Evolutionary conservation across 768 basidiomycete genomes (phyloP).

Genomic region (Pisolithus tinctorius): DNA sequence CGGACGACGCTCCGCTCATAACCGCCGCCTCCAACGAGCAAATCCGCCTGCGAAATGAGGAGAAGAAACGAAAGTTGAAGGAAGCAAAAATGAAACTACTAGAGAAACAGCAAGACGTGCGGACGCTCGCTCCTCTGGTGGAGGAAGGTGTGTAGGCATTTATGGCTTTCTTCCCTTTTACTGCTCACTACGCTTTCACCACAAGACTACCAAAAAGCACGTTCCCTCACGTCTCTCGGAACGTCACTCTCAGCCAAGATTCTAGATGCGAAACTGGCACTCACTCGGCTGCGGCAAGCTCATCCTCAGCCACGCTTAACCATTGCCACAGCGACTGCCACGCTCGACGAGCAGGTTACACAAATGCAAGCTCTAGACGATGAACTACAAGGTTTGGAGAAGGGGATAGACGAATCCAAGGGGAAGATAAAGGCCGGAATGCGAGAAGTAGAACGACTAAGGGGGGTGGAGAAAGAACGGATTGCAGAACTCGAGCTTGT

Average conservation of each 20-base stretch:
- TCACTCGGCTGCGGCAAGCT: constrained; percentile 74
- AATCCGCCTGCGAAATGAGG: constrained; percentile 50
- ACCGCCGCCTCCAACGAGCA: constrained; percentile 75
- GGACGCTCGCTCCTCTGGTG: constrained; percentile 57
- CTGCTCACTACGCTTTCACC: not conserved
- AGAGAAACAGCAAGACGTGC: constrained; percentile 57
- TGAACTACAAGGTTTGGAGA: constrained; percentile 48
- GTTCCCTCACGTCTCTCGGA: constrained; percentile 46
- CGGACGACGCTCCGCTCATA: constrained; percentile 77
- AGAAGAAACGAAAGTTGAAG: constrained; percentile 67
- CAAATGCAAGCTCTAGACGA: constrained; percentile 77
- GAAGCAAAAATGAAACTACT: constrained; percentile 55
- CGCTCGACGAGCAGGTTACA: constrained; percentile 67
- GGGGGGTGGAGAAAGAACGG: constrained; percentile 65
- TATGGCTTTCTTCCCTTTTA: not conserved
- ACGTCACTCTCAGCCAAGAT: constrained; percentile 65
- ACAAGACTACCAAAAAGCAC: constrained; percentile 56
- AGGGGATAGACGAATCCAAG: constrained; percentile 46
- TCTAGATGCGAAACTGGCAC: constrained; percentile 72
- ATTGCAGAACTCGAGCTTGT: constrained; percentile 45
- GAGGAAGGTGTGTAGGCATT: constrained; percentile 48
- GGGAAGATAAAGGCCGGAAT: constrained; percentile 53
- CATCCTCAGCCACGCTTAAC: constrained; percentile 80
- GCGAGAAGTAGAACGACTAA: constrained; percentile 49
- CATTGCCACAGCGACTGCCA: constrained; percentile 62